These are phyloP conservation scores for Crucibulum laeve DNA, from an alignment of 768 basidiomycete species.

Conservation along the genomic window DNA sequence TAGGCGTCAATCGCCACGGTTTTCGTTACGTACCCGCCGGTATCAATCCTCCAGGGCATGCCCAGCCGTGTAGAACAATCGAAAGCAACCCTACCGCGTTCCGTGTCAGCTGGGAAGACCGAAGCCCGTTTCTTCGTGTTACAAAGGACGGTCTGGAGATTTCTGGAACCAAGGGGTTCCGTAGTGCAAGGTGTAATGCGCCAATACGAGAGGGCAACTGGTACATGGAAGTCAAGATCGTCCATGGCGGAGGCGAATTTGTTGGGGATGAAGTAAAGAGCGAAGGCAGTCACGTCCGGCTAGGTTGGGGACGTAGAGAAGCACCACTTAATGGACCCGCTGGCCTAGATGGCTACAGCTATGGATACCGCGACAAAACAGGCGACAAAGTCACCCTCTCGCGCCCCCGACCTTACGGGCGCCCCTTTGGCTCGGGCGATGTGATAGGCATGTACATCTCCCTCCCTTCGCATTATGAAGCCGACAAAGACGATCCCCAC, in stretches of 20 bases:
- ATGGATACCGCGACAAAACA: conserved; percentile 85
- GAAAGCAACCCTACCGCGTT: conserved; percentile 68
- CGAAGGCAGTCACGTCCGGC: conserved; percentile 78
- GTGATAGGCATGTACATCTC: conserved; percentile 92
- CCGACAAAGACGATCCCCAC: conserved; percentile 56
- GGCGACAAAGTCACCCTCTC: conserved; percentile 90
- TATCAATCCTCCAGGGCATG: conserved; percentile 53
- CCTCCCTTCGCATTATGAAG: conserved; percentile 64
- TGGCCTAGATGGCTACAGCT: conserved; percentile 91
- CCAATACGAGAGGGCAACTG: conserved; percentile 86
- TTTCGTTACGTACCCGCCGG: conserved; percentile 82
- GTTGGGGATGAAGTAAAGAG: conserved; percentile 39
- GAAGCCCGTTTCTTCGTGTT: conserved; percentile 75
- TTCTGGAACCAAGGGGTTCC: conserved; percentile 83
- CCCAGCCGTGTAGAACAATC: conserved; percentile 70
- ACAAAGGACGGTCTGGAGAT: conserved; percentile 75
- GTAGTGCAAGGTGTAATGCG: conserved; percentile 86
- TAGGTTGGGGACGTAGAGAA: conserved; percentile 92
- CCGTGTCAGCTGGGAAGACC: conserved; percentile 89
- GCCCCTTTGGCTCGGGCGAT: conserved; percentile 74
- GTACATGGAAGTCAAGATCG: conserved; percentile 90
- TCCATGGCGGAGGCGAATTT: conserved; percentile 66
- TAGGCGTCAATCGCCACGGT: conserved; percentile 71
- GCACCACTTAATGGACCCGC: conserved; percentile 91
- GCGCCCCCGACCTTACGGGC: conserved; percentile 74